Evolutionary conservation across 1,284 basidiomycete genomes (phyloP), one percentile per base, ranked within the genome.

Genomic region (Singerocomus inundabilis): DNA sequence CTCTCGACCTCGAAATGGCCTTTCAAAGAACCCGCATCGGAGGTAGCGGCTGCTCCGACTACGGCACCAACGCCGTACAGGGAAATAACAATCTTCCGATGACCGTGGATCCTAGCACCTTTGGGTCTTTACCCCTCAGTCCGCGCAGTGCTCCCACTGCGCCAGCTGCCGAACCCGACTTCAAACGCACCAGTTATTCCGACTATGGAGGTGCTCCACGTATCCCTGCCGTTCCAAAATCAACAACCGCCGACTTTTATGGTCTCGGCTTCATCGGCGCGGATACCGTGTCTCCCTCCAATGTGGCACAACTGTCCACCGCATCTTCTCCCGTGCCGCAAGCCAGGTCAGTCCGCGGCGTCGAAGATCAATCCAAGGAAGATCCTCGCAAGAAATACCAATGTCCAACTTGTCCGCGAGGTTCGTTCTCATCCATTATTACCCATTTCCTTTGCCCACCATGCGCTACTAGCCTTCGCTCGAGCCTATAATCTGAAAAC

Each of bases 401-500:
- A 58, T 91, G 88, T 62, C 69, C 76, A 11, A 74, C 75, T 25
- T 91, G 89, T 66, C 82, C 84, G 21, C 74, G 88, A 73, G 79
- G 88, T 88, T 64, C 41, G 68, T 61, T 56, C 48, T 43, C 32
- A 41, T 43, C 46, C 44, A 15, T 34, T 13, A 8, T 25, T 31
- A 4, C 33, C 7, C 21, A 2, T 26, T 30, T 25, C 36, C 42
- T 43, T 44, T 26, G 10, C 45, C 57, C 28, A 54, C 42, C 13
- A 2, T 18, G 1, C 16, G 45, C 50, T 45, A 36, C 54, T 45
- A 85, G 91, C 88, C 0, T 94, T 94, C 60, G 91, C 91, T 18
- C 78, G 91, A n/a, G 90, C 90, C 0, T 94, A 88, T 70, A 94
- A 94, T 60, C 70, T 94, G 50, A 93, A 93, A 74, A 94, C 92